A percentile compares a stretch with the other conserved stretches of the same genome.
These are phyloP conservation scores for Penicillium verhagenii DNA, from an alignment of 495 filamentous ascomycete species.

Conservation along the genomic window DNA sequence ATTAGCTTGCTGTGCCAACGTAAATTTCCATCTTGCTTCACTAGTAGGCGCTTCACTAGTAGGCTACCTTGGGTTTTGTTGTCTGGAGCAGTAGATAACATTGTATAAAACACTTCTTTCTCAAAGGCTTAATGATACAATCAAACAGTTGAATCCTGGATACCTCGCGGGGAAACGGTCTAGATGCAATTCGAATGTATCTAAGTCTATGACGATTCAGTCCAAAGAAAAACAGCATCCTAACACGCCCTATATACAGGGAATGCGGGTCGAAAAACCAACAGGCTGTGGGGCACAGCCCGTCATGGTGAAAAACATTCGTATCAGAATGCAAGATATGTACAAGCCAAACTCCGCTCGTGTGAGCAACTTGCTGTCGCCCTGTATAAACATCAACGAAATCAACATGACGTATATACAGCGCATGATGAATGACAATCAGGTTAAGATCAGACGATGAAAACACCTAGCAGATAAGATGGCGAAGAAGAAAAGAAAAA, in stretches of 20 bases:
- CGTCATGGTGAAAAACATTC: slow-evolving; percentile 6
- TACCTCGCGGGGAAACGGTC: slow-evolving; percentile 21
- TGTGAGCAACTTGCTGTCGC: slow-evolving; percentile 15
- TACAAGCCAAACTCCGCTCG: slow-evolving; percentile 25
- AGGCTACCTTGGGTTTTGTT: slow-evolving; percentile 2
- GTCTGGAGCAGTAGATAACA: no score
- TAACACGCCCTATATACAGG: slow-evolving; percentile 14
- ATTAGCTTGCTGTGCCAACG: background rate
- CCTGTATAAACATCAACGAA: slow-evolving; percentile 13
- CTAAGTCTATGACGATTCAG: slow-evolving; percentile 25
- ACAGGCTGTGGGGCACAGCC: background rate
- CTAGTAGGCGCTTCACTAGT: background rate
- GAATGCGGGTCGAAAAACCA: background rate
- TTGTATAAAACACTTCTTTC: no score
- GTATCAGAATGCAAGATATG: slow-evolving; percentile 27
- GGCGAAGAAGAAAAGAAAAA: slow-evolving; percentile 37
- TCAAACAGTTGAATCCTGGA: no score
- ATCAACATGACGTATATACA: slow-evolving; percentile 16
- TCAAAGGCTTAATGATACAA: no score
- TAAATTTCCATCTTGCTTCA: background rate
- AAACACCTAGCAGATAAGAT: no score
- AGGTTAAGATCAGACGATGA: slow-evolving; percentile 36
- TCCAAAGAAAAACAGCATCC: slow-evolving; percentile 10
- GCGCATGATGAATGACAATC: slow-evolving; percentile 3
- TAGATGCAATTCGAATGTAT: slow-evolving; percentile 24